Base-by-base conservation (phyloP, 495 filamentous ascomycete species). In the Bacidia gigantensis region DNA sequence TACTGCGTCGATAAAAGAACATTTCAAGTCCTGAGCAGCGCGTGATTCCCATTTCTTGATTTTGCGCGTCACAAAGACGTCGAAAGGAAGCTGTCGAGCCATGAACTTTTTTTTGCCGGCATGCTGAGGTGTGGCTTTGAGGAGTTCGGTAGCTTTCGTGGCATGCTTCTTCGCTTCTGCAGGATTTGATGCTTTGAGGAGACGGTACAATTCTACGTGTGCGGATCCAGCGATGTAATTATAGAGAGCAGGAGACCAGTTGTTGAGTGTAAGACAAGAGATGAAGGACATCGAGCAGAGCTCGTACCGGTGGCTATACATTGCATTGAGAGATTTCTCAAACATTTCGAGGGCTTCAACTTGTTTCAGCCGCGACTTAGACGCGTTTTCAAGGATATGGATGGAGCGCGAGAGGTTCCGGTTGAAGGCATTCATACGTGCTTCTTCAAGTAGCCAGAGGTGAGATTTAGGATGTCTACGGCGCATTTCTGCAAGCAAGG, bases 401-500 rank as follows among this genome's bases (percentile, higher is more conserved):
- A 95, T 67, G 9, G 89, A 82, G 11, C 74, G 69, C n/a, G 78
- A 74, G 1, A 97, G 68, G 42, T 81, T 68, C 12, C 76, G 76
- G 52, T 83, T 79, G 41, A 79, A 78, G 24, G 80, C 79, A 18
- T 80, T 69, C 76, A 90, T 83, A 17, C 92, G 75, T 3, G 87
- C 87, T 69, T 94, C 87, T 67, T 97, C 92, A 10, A 96, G 70
- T 35, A 83, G 72, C 92, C 93, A 98, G 7, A 97, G 76, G 22
- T 81, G 79, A 56, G 82, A 86, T 44, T 87, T 80, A 0, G 89
- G 86, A 63, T 93, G 95, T 3, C 83, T 77, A 23, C 64, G 60
- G 49, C 87, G 77, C 83, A 96, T 88, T 39, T 78, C 71, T 2
- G 71, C 68, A 0, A 97, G 69, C 11, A 95, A 74, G n/a, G 68